Percentiles rank a stretch among this genome's conserved stretches.
Evolutionary conservation across 129 eudicot genomes (phyloP).

Genomic region (Sambucus nigra): DNA sequence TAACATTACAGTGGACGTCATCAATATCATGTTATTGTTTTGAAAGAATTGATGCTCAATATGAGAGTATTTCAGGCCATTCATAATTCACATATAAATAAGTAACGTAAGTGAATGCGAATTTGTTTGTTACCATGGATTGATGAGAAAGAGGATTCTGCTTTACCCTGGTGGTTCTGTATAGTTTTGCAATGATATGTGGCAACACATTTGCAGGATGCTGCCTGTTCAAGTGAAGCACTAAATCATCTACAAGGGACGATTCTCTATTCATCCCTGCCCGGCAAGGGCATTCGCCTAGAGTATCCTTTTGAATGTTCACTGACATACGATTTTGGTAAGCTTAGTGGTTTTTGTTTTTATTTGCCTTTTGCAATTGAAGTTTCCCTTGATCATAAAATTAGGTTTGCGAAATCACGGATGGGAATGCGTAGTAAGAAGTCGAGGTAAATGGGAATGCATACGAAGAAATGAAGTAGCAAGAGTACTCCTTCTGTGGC

Average conservation of each 20-base stretch:
- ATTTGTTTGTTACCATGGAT: no score
- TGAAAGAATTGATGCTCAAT: no score
- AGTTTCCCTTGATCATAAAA: slow-evolving; percentile 31
- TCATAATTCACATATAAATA: no score
- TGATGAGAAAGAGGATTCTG: no score
- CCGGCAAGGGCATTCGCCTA: slow-evolving; percentile 85
- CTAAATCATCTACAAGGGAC: slow-evolving; percentile 73
- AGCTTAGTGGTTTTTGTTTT: neutral
- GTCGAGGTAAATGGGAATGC: slow-evolving; percentile 37
- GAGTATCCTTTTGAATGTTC: slow-evolving; percentile 76
- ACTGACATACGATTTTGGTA: no score
- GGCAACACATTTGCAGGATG: slow-evolving; percentile 40
- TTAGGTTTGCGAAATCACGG: slow-evolving; percentile 78
- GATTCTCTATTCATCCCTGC: slow-evolving; percentile 52
- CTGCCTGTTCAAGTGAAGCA: slow-evolving; percentile 79
- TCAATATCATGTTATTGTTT: no score
- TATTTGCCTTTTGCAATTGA: neutral
- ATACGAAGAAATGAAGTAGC: neutral
- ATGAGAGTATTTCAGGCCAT: no score
- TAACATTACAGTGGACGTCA: no score
- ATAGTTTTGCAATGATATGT: no score
- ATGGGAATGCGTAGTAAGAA: slow-evolving; percentile 95
- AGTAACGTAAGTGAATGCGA: no score
- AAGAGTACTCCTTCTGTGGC: neutral
- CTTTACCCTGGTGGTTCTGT: no score